These are phyloP conservation scores for Trichothecium roseum DNA, from an alignment of 2,329 filamentous ascomycete genomes.

Conservation along the genomic window DNA sequence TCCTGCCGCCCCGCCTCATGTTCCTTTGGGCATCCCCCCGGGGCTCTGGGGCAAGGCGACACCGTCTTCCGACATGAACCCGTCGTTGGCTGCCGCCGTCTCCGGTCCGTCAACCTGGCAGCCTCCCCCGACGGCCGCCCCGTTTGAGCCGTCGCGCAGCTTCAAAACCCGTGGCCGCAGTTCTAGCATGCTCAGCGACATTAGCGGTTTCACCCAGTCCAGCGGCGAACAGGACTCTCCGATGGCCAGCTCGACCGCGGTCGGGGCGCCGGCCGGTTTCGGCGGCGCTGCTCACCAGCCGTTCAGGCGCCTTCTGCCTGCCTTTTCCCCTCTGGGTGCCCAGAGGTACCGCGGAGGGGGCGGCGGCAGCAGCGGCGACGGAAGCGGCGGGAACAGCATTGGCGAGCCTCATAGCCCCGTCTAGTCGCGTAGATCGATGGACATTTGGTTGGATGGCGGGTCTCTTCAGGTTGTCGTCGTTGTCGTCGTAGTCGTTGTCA, in stretches of 20 bases:
- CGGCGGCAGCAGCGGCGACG: constrained; percentile 1
- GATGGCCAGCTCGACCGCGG: neutral
- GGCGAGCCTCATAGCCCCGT: constrained; percentile 22
- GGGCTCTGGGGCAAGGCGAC: constrained; percentile 22
- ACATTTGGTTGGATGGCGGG: too few species aligned
- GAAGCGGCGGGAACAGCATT: neutral
- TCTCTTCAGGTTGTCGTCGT: too few species aligned
- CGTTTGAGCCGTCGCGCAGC: constrained; percentile 21
- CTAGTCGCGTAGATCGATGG: too few species aligned
- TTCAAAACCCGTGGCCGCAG: constrained; percentile 44
- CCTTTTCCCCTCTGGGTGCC: neutral
- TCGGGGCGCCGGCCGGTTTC: neutral
- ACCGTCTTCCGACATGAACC: constrained; percentile 20
- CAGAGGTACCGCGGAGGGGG: neutral
- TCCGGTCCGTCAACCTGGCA: constrained; percentile 22
- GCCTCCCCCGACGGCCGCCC: constrained; percentile 25
- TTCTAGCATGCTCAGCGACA: constrained; percentile 56
- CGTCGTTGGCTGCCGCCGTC: constrained; percentile 18
- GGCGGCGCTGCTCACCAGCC: neutral
- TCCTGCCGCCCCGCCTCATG: constrained; percentile 21
- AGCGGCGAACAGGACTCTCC: constrained; percentile 34
- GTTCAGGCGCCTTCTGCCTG: neutral
- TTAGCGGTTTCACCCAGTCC: constrained; percentile 57
- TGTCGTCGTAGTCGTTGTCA: too few species aligned
- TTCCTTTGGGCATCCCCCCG: constrained; percentile 19